Percentiles rank a stretch among this genome's conserved stretches.
Conservation (phyloP, 345 rosid species). For the Punica granatum region DNA sequence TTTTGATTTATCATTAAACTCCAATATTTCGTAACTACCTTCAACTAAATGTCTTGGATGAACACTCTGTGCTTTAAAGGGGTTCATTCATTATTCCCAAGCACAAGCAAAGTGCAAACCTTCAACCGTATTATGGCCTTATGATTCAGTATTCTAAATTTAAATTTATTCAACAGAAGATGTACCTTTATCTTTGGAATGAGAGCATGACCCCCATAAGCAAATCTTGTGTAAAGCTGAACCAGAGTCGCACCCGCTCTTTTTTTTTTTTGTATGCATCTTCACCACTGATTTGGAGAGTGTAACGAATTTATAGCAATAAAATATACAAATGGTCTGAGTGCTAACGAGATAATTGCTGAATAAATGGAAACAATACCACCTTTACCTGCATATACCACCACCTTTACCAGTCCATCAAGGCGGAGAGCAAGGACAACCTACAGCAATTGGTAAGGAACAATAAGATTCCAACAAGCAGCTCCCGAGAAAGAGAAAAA, state of each 20-base stretch:
- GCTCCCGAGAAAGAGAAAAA: background rate
- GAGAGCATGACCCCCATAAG: slow-evolving; percentile 94
- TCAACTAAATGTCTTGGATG: too few relatives aligned
- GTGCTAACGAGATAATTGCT: background rate
- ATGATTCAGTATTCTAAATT: background rate
- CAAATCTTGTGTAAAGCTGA: slow-evolving; percentile 91
- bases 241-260: slow-evolving; percentile 96
- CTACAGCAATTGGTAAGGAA: slow-evolving; percentile 36
- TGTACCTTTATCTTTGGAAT: slow-evolving; percentile 90
- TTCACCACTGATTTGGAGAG: slow-evolving; percentile 61
- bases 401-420: slow-evolving; percentile 98
- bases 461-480: slow-evolving; percentile 16
- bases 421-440: slow-evolving; percentile 90
- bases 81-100: background rate
- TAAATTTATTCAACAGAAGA: background rate
- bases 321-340: background rate
- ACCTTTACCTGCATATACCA: slow-evolving; percentile 70
- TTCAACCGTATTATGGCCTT: background rate
- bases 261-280: slow-evolving; percentile 90
- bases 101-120: background rate
- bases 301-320: slow-evolving; percentile 5
- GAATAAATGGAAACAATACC: background rate
- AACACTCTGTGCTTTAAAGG: too few relatives aligned
- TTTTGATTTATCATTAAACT: too few relatives aligned
- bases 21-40: too few relatives aligned